Percentiles rank a stretch among this genome's conserved stretches.
Evolutionary conservation across 129 eudicot genomes (phyloP).

Genomic region (Chrysanthemum lavandulifolium): DNA sequence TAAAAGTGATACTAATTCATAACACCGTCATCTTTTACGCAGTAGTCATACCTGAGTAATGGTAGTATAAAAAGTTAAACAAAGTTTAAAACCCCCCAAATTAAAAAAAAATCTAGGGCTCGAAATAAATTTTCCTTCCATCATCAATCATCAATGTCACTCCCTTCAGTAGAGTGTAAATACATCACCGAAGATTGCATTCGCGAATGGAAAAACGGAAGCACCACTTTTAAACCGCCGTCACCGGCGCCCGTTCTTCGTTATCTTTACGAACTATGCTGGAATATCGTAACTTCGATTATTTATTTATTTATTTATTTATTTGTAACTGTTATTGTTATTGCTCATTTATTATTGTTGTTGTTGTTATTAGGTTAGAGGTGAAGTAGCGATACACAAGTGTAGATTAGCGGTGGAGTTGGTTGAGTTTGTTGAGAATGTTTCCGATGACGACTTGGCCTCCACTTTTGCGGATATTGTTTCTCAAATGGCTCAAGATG

Average conservation of each 20-base stretch:
- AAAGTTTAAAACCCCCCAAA: background rate
- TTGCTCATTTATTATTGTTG: background rate
- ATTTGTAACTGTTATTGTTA: background rate
- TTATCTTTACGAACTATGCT: constrained; percentile 83
- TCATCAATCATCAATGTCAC: constrained; percentile 42
- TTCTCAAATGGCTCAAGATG: constrained; percentile 93
- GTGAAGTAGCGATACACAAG: constrained; percentile 81
- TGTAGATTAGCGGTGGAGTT: constrained; percentile 83
- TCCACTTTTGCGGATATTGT: constrained; percentile 86
- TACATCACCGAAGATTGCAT: constrained; percentile 72
- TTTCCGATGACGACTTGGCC: constrained; percentile 52
- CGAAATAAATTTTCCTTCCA: constrained; percentile 2
- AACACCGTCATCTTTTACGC: no score
- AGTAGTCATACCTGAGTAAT: no score
- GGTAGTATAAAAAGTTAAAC: no score
- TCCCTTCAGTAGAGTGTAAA: constrained; percentile 64
- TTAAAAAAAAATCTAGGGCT: constrained; percentile 27
- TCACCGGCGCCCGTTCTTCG: constrained; percentile 63
- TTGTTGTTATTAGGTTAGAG: constrained; percentile 61
- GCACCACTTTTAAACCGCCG: constrained; percentile 52
- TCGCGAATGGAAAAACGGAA: constrained; percentile 69
- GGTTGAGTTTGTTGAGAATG: constrained; percentile 55
- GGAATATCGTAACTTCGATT: constrained; percentile 51
- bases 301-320: background rate
- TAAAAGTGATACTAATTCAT: no score